Conservation (phyloP, 768 basidiomycete species). For the Phlebiopsis gigantea region DNA sequence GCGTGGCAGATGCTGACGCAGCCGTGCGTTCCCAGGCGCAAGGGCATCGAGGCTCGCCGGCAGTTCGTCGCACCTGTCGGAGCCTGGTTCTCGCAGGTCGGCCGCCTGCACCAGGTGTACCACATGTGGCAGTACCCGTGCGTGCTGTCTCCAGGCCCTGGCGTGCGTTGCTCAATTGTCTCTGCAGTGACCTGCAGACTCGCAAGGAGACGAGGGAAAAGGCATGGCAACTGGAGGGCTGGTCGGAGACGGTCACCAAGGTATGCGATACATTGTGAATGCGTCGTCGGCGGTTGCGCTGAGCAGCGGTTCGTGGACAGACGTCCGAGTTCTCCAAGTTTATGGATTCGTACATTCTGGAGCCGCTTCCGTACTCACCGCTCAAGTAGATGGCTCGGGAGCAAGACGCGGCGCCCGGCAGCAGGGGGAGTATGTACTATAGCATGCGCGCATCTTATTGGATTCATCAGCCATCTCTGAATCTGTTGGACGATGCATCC, state of each 20-base stretch:
- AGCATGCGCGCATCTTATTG: neutral
- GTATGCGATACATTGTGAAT: constrained; percentile 31
- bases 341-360: constrained; percentile 86
- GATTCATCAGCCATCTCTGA: neutral
- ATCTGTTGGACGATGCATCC: neutral
- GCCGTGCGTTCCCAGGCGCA: constrained; percentile 52
- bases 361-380: constrained; percentile 78
- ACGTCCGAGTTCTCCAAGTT: constrained; percentile 80
- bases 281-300: neutral
- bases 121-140: constrained; percentile 98
- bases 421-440: neutral
- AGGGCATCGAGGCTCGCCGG: constrained; percentile 89
- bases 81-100: constrained; percentile 90
- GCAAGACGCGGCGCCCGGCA: neutral
- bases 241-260: constrained; percentile 93
- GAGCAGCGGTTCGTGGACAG: constrained; percentile 36
- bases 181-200: constrained; percentile 61
- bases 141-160: constrained; percentile 12
- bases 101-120: constrained; percentile 82
- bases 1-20: neutral
- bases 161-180: constrained; percentile 11
- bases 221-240: constrained; percentile 93
- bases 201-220: constrained; percentile 82
- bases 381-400: constrained; percentile 49
- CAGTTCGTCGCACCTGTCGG: constrained; percentile 83